A percentile compares a stretch with the other conserved stretches of the same genome.
phyloP scores from a whole-genome alignment of 805 yeast species.

The Yarrowia deformans region DNA sequence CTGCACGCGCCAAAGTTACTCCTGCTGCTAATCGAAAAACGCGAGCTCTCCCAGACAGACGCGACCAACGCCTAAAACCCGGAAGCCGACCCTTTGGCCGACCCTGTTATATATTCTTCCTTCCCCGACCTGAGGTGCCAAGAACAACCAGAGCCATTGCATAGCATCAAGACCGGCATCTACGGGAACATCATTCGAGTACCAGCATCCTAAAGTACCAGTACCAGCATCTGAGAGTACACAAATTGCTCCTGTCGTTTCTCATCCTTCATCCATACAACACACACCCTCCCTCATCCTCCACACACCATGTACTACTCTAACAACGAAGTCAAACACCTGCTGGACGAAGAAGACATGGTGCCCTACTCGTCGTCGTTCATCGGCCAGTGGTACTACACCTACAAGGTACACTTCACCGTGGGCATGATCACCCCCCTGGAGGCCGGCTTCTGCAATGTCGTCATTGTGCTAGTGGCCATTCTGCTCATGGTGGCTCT shows the following conservation, averaged over 20 bases:
- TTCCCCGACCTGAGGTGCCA: not conserved
- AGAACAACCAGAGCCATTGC: not conserved
- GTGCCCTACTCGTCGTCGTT: constrained; percentile 38
- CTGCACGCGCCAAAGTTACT: constrained; percentile 28
- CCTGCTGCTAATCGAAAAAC: constrained; percentile 28
- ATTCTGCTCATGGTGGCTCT: constrained; percentile 30
- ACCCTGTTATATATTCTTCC: constrained; percentile 12
- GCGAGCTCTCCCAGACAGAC: constrained; percentile 11
- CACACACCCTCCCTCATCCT: not conserved
- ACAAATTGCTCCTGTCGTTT: no score
- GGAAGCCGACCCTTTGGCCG: constrained; percentile 29
- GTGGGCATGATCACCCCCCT: constrained; percentile 40
- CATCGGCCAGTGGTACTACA: constrained; percentile 40
- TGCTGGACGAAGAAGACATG: constrained; percentile 36
- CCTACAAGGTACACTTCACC: constrained; percentile 39
- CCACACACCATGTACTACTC: constrained; percentile 33
- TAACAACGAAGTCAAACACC: constrained; percentile 30
- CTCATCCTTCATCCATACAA: not conserved
- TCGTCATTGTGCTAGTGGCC: constrained; percentile 33
- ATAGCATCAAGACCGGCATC: no score
- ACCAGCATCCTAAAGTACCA: no score
- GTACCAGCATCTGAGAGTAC: no score
- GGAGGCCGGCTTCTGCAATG: constrained; percentile 39
- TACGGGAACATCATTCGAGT: not conserved
- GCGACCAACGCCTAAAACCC: constrained; percentile 34